These are phyloP conservation scores for Amanita fuliginea DNA, from an alignment of 768 basidiomycete species.

Conservation along the genomic window DNA sequence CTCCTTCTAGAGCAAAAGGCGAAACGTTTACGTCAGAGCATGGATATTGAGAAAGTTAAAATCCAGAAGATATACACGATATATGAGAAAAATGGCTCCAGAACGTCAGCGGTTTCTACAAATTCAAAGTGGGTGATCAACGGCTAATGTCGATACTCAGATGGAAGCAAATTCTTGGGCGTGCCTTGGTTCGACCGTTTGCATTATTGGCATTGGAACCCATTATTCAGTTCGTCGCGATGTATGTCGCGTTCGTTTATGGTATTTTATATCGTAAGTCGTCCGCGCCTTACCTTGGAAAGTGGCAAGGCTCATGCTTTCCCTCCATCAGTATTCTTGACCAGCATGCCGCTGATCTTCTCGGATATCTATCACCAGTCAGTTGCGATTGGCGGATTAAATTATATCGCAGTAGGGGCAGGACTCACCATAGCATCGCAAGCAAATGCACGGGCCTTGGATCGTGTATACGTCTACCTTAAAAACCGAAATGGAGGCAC, in stretches of 20 bases:
- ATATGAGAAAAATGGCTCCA: constrained; percentile 28
- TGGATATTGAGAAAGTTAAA: constrained; percentile 36
- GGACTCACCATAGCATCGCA: constrained; percentile 45
- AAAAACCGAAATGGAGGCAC: constrained; percentile 35
- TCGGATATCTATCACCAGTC: constrained; percentile 39
- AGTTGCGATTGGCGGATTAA: constrained; percentile 49
- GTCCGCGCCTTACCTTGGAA: neutral
- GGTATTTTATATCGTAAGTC: constrained; percentile 46
- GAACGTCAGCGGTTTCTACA: constrained; percentile 25
- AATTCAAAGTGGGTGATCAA: neutral
- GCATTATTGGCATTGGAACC: constrained; percentile 46
- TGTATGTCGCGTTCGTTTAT: constrained; percentile 64
- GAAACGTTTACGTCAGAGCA: constrained; percentile 24
- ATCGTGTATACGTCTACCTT: constrained; percentile 39
- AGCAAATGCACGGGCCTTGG: constrained; percentile 44
- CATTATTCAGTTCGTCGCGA: constrained; percentile 57
- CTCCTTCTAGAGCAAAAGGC: constrained; percentile 42
- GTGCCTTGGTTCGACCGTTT: constrained; percentile 57
- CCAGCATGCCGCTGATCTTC: constrained; percentile 53
- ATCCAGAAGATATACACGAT: constrained; percentile 32
- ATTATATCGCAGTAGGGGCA: constrained; percentile 64
- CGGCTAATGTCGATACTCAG: constrained; percentile 18
- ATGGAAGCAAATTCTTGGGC: constrained; percentile 38
- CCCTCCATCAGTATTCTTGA: constrained; percentile 43
- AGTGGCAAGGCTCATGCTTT: neutral